phyloP scores from a whole-genome alignment of 495 filamentous ascomycete species.

The Daldinia childiae region DNA sequence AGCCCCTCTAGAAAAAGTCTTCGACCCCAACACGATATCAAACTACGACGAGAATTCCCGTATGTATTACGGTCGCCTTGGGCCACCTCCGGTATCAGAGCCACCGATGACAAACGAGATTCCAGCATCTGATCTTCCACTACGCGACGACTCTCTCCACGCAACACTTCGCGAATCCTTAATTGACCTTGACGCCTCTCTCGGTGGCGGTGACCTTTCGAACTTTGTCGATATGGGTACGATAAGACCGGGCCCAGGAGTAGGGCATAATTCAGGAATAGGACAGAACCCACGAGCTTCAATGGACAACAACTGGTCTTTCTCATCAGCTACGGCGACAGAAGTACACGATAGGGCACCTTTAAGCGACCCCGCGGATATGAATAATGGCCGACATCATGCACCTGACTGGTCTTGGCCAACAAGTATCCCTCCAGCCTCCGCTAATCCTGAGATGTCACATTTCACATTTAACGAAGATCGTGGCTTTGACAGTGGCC shows the following conservation, averaged over 20 bases:
- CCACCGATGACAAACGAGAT: slow-evolving; percentile 32
- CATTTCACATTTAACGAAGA: slow-evolving; percentile 58
- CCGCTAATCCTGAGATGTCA: slow-evolving; percentile 61
- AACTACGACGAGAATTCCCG: slow-evolving; percentile 66
- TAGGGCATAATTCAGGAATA: slow-evolving; percentile 17
- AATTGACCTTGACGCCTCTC: slow-evolving; percentile 65
- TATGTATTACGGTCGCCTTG: slow-evolving; percentile 56
- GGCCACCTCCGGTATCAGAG: slow-evolving; percentile 45
- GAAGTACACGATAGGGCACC: slow-evolving; percentile 58
- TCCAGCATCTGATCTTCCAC: slow-evolving; percentile 61
- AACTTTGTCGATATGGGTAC: slow-evolving; percentile 68
- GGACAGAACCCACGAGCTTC: slow-evolving; percentile 50
- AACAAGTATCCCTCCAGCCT: slow-evolving; percentile 57
- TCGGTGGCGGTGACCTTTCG: slow-evolving; percentile 59
- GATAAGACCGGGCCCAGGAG: slow-evolving; percentile 56
- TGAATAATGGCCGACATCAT: slow-evolving; percentile 56
- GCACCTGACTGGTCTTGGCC: slow-evolving; percentile 73
- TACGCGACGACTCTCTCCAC: slow-evolving; percentile 62
- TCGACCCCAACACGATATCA: slow-evolving; percentile 65
- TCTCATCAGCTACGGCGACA: slow-evolving; percentile 50
- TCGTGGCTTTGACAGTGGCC: slow-evolving; percentile 37
- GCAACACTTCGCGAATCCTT: slow-evolving; percentile 62
- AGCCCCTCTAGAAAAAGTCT: slow-evolving; percentile 64
- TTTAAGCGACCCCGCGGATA: slow-evolving; percentile 60
- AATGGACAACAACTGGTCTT: slow-evolving; percentile 55